Conservation (phyloP, 2,329 filamentous ascomycete genomes). For the Alternaria brassicicola region DNA sequence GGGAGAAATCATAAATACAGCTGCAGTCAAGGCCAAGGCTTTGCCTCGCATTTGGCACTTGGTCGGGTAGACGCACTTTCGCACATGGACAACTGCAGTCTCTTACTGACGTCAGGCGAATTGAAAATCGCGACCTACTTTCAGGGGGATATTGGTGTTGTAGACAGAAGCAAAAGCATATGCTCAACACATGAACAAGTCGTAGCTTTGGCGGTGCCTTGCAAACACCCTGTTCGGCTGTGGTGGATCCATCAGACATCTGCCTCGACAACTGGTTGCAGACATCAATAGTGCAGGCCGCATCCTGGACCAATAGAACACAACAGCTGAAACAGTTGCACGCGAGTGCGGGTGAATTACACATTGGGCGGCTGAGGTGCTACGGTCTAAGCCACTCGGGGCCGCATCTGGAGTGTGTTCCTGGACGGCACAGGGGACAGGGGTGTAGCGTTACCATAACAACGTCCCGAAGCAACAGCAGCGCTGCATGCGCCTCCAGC, state of each 20-base stretch:
- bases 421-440: slow-evolving; percentile 8
- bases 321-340: slow-evolving; percentile 2
- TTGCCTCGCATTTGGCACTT: no score
- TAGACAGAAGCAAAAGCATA: neutral
- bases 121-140: neutral
- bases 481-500: slow-evolving; percentile 5
- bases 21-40: neutral
- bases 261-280: slow-evolving; percentile 1
- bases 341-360: slow-evolving; percentile 4
- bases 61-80: neutral
- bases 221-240: slow-evolving; percentile 11
- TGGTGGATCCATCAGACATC: neutral
- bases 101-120: neutral
- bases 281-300: neutral
- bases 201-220: neutral
- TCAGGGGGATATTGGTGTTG: neutral
- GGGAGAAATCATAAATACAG: neutral
- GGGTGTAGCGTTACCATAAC: slow-evolving; percentile 11
- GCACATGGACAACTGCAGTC: neutral
- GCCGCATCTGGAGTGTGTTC: slow-evolving; percentile 9
- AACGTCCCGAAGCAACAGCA: slow-evolving; percentile 21
- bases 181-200: neutral
- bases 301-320: slow-evolving; percentile 4
- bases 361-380: slow-evolving; percentile 2
- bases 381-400: slow-evolving; percentile 9